A percentile compares a stretch with the other conserved stretches of the same genome.
Evolutionary conservation across 305 asterid genomes (phyloP).

Genomic region (Plantago coronopus): DNA sequence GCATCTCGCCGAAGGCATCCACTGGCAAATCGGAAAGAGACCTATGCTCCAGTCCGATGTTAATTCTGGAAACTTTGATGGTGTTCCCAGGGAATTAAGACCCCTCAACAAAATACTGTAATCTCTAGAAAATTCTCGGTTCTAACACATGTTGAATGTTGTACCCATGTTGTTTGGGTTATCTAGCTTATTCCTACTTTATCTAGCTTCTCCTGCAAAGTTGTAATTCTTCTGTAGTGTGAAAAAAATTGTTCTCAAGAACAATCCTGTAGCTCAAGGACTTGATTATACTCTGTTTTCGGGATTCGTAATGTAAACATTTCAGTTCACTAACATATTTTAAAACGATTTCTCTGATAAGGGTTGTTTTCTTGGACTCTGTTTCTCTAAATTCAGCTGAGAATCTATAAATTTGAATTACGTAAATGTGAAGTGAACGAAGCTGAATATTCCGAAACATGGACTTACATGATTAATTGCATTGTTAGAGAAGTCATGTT

Average conservation of each 20-base stretch:
- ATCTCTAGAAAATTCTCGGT: constrained; percentile 9
- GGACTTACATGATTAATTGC: no score
- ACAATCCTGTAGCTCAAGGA: not conserved
- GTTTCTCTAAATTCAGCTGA: no score
- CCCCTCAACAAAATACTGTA: constrained; percentile 67
- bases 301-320: no score
- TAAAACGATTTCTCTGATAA: no score
- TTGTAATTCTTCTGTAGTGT: not conserved
- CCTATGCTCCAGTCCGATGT: constrained; percentile 74
- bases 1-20: constrained; percentile 88
- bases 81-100: constrained; percentile 72
- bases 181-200: not conserved
- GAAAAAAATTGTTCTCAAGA: not conserved
- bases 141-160: not conserved
- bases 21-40: constrained; percentile 67
- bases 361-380: no score
- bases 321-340: no score
- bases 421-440: no score
- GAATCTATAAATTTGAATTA: no score
- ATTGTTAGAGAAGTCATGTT: no score
- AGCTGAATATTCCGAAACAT: no score
- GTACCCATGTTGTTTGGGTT: not conserved
- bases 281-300: not conserved
- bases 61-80: constrained; percentile 71
- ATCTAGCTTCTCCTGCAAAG: not conserved